Percentiles rank a stretch among this genome's conserved stretches.
Conservation (phyloP, 768 basidiomycete genomes). For the Kwoniella bestiolae region DNA sequence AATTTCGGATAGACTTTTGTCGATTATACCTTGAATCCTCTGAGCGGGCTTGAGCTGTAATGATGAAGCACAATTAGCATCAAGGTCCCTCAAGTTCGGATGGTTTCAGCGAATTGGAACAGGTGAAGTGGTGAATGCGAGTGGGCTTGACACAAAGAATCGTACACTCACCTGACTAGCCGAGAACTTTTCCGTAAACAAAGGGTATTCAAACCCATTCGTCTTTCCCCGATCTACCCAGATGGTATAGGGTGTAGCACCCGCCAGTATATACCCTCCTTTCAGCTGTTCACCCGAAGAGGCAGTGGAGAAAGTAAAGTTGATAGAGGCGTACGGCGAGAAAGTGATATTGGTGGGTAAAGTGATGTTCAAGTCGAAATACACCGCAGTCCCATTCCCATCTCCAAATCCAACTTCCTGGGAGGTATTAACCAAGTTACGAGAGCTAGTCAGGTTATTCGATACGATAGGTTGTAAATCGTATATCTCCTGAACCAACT, state of each 20-base stretch:
- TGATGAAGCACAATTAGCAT: background rate
- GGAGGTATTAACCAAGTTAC: conserved; percentile 27
- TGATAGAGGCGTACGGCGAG: conserved; percentile 19
- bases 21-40: conserved; percentile 63
- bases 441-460: background rate
- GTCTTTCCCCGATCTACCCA: conserved; percentile 32
- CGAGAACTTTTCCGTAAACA: conserved; percentile 41
- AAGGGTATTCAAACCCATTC: conserved; percentile 43
- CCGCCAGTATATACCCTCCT: conserved; percentile 37
- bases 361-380: conserved; percentile 42
- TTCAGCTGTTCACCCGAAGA: conserved; percentile 19
- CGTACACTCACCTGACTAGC: conserved; percentile 30
- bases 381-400: conserved; percentile 15
- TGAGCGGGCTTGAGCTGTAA: conserved; percentile 7
- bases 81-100: too few relatives aligned
- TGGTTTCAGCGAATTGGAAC: too few relatives aligned
- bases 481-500: conserved; percentile 35
- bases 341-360: conserved; percentile 20
- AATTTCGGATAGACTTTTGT: conserved; percentile 35
- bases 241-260: conserved; percentile 18
- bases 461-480: conserved; percentile 25
- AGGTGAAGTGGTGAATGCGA: too few relatives aligned
- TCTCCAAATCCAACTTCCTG: conserved; percentile 24
- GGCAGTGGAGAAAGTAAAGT: conserved; percentile 36
- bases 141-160: background rate